Evolutionary conservation across 129 eudicot species (phyloP).

Genomic region (Flaveria brownii): DNA sequence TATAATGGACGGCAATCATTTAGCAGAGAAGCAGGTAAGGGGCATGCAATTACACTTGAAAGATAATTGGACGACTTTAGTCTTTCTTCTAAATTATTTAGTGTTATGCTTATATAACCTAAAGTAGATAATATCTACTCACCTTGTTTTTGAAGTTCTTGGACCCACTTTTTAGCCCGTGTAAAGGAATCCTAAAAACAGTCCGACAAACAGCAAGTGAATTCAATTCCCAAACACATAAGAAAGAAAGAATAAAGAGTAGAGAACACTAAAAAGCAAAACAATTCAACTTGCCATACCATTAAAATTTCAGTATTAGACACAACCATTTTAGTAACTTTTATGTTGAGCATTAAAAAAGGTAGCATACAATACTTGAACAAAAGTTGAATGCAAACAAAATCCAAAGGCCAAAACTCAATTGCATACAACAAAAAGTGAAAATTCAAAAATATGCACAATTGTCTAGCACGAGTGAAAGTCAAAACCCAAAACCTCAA

Average conservation of each 20-base stretch:
- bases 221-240: slow-evolving; percentile 15
- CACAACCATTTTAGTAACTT: neutral
- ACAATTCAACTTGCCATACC: neutral
- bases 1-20: neutral
- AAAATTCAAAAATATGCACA: neutral
- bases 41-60: neutral
- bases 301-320: neutral
- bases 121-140: slow-evolving; percentile 10
- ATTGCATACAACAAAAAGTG: slow-evolving; percentile 3
- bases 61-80: neutral
- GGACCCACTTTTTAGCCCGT: slow-evolving; percentile 97
- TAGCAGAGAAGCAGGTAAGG: neutral
- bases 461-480: slow-evolving; percentile 10
- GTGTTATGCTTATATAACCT: neutral
- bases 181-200: slow-evolving; percentile 77
- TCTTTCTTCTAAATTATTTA: neutral
- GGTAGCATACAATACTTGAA: slow-evolving; percentile 1
- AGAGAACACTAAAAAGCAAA: neutral
- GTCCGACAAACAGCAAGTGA: slow-evolving; percentile 11
- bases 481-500: neutral
- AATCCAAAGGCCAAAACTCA: neutral
- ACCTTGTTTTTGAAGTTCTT: slow-evolving; percentile 99
- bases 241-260: neutral
- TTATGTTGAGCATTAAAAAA: neutral
- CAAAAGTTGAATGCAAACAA: neutral